Evolutionary conservation across 2,329 filamentous ascomycete genomes (phyloP).

Genomic region (Arthroderma sp.): DNA sequence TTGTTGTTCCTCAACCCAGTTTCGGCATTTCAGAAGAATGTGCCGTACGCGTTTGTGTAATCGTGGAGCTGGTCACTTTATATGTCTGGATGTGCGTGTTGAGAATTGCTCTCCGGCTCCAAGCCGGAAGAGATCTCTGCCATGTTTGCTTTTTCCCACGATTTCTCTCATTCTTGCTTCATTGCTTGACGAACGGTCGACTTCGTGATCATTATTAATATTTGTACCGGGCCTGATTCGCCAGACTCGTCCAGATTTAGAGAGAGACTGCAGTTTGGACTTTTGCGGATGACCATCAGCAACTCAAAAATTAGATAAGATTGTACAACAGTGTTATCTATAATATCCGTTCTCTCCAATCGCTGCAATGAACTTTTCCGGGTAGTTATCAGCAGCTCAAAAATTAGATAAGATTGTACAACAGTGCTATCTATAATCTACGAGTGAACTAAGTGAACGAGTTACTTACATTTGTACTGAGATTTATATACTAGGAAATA

Average conservation of each 20-base stretch:
- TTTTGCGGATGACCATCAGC: constrained; percentile 6
- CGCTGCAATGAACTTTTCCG: no score
- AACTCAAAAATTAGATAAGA: no score
- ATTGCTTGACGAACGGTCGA: constrained; percentile 2
- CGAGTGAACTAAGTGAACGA: no score
- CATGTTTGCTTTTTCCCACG: constrained; percentile 3
- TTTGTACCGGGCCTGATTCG: not conserved
- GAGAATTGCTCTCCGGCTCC: constrained; percentile 1
- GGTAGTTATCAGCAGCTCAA: no score
- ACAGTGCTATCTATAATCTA: no score
- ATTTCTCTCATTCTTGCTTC: constrained; percentile 3
- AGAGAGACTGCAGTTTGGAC: constrained; percentile 1
- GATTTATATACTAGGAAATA: no score
- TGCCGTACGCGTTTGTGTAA: constrained; percentile 2
- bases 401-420: no score
- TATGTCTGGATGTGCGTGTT: constrained; percentile 3
- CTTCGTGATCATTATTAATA: constrained; percentile 1
- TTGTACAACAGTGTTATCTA: no score
- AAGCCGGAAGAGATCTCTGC: constrained; percentile 2
- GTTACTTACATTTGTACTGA: no score
- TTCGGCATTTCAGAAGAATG: not conserved
- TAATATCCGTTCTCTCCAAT: no score
- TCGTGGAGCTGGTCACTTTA: constrained; percentile 1
- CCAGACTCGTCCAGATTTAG: not conserved
- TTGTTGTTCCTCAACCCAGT: no score